Evolutionary conservation across 352 stramenopile genomes (phyloP).

Genomic region (Globisporangium polare): DNA sequence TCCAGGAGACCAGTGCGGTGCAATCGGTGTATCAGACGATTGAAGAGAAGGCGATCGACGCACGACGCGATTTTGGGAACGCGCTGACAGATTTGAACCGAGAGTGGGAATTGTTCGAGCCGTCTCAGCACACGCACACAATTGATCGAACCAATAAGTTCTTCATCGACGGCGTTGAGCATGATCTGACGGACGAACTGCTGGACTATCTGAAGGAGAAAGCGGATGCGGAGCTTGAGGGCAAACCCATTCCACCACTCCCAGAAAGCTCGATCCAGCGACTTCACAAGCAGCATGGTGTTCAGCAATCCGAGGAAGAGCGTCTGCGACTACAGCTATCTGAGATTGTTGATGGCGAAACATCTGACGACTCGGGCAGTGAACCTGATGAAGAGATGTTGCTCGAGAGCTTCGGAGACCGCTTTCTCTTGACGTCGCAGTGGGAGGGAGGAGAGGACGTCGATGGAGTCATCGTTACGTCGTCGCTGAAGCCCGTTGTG

Average conservation of each 20-base stretch:
- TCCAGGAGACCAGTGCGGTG: conserved; percentile 45
- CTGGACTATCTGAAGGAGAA: conserved; percentile 66
- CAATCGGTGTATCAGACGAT: conserved; percentile 63
- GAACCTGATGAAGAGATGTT: conserved; percentile 44
- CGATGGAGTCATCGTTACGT: neutral
- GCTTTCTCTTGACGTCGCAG: conserved; percentile 21
- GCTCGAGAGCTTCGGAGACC: conserved; percentile 57
- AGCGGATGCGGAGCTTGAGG: conserved; percentile 55
- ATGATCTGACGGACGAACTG: conserved; percentile 67
- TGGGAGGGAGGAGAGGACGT: neutral
- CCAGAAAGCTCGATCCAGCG: conserved; percentile 34
- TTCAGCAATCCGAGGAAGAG: neutral
- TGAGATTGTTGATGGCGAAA: conserved; percentile 19
- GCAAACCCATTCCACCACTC: conserved; percentile 36
- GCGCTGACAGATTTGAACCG: conserved; percentile 53
- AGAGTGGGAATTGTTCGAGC: conserved; percentile 56
- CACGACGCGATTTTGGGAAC: conserved; percentile 47
- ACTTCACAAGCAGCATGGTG: conserved; percentile 15
- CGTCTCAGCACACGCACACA: conserved; percentile 34
- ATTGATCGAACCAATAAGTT: conserved; percentile 64
- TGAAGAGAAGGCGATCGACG: conserved; percentile 59
- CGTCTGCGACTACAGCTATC: conserved; percentile 7
- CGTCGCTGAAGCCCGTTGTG: neutral
- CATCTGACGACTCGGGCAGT: conserved; percentile 29
- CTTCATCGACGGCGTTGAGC: conserved; percentile 67